phyloP scores from a whole-genome alignment of 768 basidiomycete species.

The Auriscalpium vulgare region DNA sequence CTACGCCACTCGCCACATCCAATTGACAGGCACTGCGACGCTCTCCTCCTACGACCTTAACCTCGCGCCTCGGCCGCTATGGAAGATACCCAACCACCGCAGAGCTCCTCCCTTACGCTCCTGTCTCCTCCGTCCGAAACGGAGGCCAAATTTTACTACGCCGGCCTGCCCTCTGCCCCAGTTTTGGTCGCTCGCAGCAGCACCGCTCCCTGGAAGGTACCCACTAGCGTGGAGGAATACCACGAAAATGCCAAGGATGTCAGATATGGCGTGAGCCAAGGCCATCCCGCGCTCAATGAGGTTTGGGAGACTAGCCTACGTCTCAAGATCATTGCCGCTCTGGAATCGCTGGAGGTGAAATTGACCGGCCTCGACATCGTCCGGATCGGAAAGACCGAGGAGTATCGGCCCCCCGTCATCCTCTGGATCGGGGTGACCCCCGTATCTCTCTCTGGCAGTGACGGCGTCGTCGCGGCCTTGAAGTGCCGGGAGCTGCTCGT shows the following conservation, averaged over 20 bases:
- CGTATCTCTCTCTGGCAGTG: constrained; percentile 20
- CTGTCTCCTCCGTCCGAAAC: constrained; percentile 2
- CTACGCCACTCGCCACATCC: too few relatives aligned
- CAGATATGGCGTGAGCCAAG: constrained; percentile 9
- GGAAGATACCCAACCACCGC: not conserved
- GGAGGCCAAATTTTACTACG: constrained; percentile 21
- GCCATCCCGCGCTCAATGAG: constrained; percentile 15
- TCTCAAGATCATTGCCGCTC: constrained; percentile 7
- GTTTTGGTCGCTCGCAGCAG: constrained; percentile 23
- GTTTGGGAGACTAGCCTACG: constrained; percentile 14
- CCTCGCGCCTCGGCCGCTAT: too few relatives aligned
- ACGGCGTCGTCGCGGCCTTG: constrained; percentile 21
- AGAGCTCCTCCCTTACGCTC: not conserved
- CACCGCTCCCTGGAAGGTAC: constrained; percentile 16
- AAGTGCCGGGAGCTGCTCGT: constrained; percentile 5
- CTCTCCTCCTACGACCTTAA: too few relatives aligned
- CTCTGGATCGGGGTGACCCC: constrained; percentile 29
- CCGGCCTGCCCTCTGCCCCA: constrained; percentile 23
- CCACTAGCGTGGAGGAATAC: constrained; percentile 21
- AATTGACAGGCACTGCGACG: too few relatives aligned
- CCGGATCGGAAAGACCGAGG: constrained; percentile 11
- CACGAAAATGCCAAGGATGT: constrained; percentile 15
- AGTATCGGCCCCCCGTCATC: constrained; percentile 17
- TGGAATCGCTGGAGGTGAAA: constrained; percentile 12
- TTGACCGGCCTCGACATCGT: constrained; percentile 17